Evolutionary conservation across 805 yeast genomes (phyloP).

Genomic region (Ogataea populi-albae): DNA sequence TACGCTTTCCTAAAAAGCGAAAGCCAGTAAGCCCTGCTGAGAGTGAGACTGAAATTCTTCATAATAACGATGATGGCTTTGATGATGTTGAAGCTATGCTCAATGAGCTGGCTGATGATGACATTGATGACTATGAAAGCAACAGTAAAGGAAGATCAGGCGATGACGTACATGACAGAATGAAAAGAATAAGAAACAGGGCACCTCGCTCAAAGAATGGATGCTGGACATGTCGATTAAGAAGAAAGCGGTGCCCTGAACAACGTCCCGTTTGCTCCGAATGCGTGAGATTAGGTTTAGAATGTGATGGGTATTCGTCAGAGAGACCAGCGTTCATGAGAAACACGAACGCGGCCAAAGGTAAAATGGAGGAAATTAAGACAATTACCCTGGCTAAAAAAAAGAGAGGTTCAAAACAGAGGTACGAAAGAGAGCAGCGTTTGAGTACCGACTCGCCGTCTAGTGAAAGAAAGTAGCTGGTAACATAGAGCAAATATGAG

Average conservation of each 20-base stretch:
- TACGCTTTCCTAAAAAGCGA: constrained; percentile 16
- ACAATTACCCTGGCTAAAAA: constrained; percentile 36
- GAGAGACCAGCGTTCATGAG: constrained; percentile 55
- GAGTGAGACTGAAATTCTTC: constrained; percentile 11
- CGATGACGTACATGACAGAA: constrained; percentile 16
- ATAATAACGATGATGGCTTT: constrained; percentile 3
- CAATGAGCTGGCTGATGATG: constrained; percentile 7
- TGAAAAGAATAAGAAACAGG: constrained; percentile 16
- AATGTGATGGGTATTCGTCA: constrained; percentile 54
- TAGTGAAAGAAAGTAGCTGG: constrained; percentile 6
- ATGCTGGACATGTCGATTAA: constrained; percentile 75
- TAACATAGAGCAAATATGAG: too few relatives aligned
- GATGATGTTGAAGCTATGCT: constrained; percentile 9
- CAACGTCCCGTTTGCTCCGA: constrained; percentile 58
- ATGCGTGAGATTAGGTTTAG: constrained; percentile 53
- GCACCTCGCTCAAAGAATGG: constrained; percentile 40
- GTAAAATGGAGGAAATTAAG: constrained; percentile 51
- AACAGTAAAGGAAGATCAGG: constrained; percentile 4
- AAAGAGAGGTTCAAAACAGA: constrained; percentile 33
- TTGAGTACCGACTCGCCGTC: constrained; percentile 14
- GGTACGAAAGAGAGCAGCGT: constrained; percentile 20
- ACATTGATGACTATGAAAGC: constrained; percentile 7
- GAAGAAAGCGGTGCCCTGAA: constrained; percentile 73
- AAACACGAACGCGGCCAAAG: constrained; percentile 38
- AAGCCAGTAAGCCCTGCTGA: constrained; percentile 8